Evolutionary conservation across 2,329 filamentous ascomycete genomes (phyloP).

Genomic region (Huntiella decipiens): DNA sequence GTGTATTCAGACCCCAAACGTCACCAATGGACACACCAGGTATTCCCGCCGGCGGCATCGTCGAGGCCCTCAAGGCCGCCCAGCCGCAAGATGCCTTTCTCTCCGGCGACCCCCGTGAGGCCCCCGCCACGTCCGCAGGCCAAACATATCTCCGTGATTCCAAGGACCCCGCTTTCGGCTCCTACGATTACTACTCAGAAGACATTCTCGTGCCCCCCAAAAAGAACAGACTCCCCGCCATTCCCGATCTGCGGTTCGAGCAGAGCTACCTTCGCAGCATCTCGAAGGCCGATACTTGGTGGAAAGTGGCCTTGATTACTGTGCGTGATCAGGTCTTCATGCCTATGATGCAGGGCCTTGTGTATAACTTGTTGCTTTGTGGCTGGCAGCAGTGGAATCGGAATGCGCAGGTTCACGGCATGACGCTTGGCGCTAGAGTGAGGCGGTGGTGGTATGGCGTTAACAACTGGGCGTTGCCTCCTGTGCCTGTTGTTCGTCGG

Average conservation of each 20-base stretch:
- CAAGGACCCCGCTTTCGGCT: slow-evolving; percentile 16
- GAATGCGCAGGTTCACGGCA: slow-evolving; percentile 56
- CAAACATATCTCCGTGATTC: slow-evolving; percentile 4
- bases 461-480: slow-evolving; percentile 69
- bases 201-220: slow-evolving; percentile 40
- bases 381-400: slow-evolving; percentile 88
- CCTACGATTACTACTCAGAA: slow-evolving; percentile 49
- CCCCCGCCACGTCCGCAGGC: slow-evolving; percentile 9
- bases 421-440: slow-evolving; percentile 54
- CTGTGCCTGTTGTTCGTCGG: slow-evolving; percentile 10
- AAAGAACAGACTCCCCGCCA: slow-evolving; percentile 32
- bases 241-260: slow-evolving; percentile 88
- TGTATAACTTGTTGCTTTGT: slow-evolving; percentile 70
- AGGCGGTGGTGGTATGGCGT: slow-evolving; percentile 90
- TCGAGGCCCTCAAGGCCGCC: slow-evolving; percentile 11
- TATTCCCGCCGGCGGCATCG: slow-evolving; percentile 6
- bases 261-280: slow-evolving; percentile 94
- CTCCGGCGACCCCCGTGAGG: slow-evolving; percentile 8
- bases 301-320: slow-evolving; percentile 68
- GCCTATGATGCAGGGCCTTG: slow-evolving; percentile 67
- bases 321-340: slow-evolving; percentile 77
- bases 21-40: slow-evolving; percentile 4
- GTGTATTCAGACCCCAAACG: neutral
- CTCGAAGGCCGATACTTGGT: slow-evolving; percentile 57
- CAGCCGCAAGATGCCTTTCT: slow-evolving; percentile 11